Base-by-base conservation (phyloP, 768 basidiomycete species). In the Macrolepiota albuminosa region DNA sequence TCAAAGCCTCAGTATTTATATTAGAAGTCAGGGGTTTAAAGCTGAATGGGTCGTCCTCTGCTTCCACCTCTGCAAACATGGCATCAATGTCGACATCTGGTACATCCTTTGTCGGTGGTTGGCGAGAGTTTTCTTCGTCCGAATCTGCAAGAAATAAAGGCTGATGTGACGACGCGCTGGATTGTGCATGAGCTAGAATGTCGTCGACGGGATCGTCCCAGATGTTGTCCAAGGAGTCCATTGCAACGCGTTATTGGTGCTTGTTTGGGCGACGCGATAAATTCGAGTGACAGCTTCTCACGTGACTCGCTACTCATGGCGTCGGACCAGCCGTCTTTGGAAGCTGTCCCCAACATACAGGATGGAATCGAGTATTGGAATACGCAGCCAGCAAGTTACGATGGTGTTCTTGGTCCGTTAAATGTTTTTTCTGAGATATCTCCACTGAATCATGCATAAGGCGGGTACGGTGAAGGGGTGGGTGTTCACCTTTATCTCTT, bases 311-410 rank as follows among this genome's bases (percentile, higher is more conserved):
- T 47, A 57, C 36, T 37, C 43, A 60, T 63, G 61, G 59, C 39
- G 39, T 54, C 13, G 9, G 31, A 40, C 52, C n/a, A 54, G 36
- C 58, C 57, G 62, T 68, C 53, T 43, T 43, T 33, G 26, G 29
- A 39, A 40, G 53, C 46, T 26, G 72, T 75, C 50, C 85, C 91
- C 0, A 79, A 88, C 59, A 77, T 93, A 33, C 73, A 88, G 59
- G 84, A 87, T 40, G 92, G 96, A 16, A 84, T 98, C 47, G 76
- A 84, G 24, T 98, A 97, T 71, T 98, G 96, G 96, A 81, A 79
- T 24, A 77, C 77, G 1, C 90, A 93, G 63, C 86, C 89, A 8
- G 91, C 95, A 4, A 90, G 76, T 61, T 82, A 90, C 34, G 86
- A 97, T 67, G 93, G 95, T 49, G 95, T 98, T 9, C 82, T 98